phyloP scores from a whole-genome alignment of 495 filamentous ascomycete genomes.

The Neurospora sp. region DNA sequence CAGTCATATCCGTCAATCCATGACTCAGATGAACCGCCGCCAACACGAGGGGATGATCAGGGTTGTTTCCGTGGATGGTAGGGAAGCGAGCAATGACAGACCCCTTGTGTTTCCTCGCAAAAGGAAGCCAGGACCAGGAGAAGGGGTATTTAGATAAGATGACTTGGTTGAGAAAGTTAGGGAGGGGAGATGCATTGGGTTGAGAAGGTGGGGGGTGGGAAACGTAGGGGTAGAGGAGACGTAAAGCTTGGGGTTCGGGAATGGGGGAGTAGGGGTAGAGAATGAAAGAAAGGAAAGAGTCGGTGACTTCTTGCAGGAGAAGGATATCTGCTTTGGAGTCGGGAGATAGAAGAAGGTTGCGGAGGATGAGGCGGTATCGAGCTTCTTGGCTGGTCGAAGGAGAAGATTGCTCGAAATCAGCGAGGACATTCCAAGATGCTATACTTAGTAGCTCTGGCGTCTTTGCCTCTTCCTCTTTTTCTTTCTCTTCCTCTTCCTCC shows the following conservation, averaged over 20 bases:
- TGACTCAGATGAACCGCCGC: conserved; percentile 44
- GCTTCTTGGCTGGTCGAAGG: conserved; percentile 11
- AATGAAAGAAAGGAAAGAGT: conserved; percentile 43
- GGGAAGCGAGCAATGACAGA: conserved; percentile 34
- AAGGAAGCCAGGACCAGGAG: conserved; percentile 37
- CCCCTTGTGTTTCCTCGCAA: conserved; percentile 40
- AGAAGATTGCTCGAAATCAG: conserved; percentile 40
- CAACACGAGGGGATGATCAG: conserved; percentile 27
- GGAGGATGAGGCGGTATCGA: conserved; percentile 40
- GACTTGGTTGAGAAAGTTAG: conserved; percentile 43
- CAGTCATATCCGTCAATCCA: conserved; percentile 42
- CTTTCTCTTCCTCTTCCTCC: conserved; percentile 5
- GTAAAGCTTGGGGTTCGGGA: conserved; percentile 19
- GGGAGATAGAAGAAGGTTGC: conserved; percentile 33
- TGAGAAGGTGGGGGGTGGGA: conserved; percentile 42
- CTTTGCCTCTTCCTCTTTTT: neutral
- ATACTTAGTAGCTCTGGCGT: conserved; percentile 23
- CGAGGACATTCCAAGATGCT: conserved; percentile 48
- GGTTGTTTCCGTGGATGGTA: conserved; percentile 9
- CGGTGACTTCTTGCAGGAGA: conserved; percentile 50
- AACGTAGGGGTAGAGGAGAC: conserved; percentile 35
- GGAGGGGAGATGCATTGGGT: conserved; percentile 37
- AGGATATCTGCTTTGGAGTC: conserved; percentile 34
- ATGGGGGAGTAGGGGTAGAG: conserved; percentile 14
- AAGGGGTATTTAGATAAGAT: conserved; percentile 42